Conservation (phyloP, 345 rosid genomes). For the Lumnitzera racemosa region DNA sequence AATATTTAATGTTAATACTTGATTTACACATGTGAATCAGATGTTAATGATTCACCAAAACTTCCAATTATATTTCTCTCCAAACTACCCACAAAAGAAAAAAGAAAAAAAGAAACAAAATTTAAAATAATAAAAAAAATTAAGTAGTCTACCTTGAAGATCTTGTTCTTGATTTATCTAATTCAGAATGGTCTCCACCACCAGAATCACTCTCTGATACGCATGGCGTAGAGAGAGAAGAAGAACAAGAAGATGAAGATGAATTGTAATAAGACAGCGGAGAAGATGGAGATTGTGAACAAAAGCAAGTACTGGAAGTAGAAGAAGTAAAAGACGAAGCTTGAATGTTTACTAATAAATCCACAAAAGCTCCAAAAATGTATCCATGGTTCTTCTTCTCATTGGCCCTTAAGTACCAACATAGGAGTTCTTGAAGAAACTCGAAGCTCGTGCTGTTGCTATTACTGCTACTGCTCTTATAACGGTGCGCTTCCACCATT, state of each 20-base stretch:
- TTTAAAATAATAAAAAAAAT: no score
- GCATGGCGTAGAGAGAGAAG: conserved; percentile 37
- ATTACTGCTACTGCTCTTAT: conserved; percentile 13
- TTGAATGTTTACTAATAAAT: conserved; percentile 37
- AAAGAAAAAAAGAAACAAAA: no score
- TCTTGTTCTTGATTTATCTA: no score
- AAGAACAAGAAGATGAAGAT: conserved; percentile 21
- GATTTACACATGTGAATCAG: no score
- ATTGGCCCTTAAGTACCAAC: conserved; percentile 61
- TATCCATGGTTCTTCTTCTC: conserved; percentile 57
- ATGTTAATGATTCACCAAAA: no score
- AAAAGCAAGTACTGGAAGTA: conserved; percentile 19
- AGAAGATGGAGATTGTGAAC: conserved; percentile 43
- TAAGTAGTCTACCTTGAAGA: no score
- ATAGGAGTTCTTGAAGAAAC: conserved; percentile 55
- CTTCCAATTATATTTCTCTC: no score
- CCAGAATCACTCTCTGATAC: conserved; percentile 28
- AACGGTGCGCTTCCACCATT: conserved; percentile 72
- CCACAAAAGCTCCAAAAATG: conserved; percentile 75
- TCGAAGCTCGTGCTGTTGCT: no score
- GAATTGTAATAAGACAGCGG: conserved; percentile 51
- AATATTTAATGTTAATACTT: no score
- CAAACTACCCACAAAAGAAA: no score
- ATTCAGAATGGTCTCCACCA: conserved; percentile 10
- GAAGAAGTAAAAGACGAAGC: conserved; percentile 12